Base-by-base conservation (phyloP, 225 moss, liverwort and hornwort genomes). In the Sphagnum contortum region DNA sequence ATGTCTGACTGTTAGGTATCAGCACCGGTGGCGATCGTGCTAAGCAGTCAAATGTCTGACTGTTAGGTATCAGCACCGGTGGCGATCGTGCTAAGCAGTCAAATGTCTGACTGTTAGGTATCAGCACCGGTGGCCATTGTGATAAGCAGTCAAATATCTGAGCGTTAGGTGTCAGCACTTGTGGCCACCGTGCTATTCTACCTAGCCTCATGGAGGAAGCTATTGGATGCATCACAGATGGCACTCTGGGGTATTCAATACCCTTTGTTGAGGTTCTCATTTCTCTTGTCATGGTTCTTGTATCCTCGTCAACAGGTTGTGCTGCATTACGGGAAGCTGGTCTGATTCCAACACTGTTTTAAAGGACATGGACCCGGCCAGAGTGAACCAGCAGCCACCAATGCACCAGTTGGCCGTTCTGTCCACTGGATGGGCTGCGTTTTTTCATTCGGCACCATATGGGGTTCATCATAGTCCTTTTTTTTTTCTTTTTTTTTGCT, bases 21-120 rank as follows among this genome's bases (percentile, higher is more conserved):
- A n/a, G n/a, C n/a, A n/a, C n/a, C n/a, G n/a, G n/a, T n/a, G n/a
- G n/a, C n/a, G n/a, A n/a, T n/a, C n/a, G n/a, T n/a, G n/a, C n/a
- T n/a, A n/a, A n/a, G n/a, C n/a, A n/a, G n/a, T n/a, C n/a, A n/a
- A n/a, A n/a, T n/a, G n/a, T n/a, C n/a, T n/a, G n/a, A n/a, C n/a
- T n/a, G n/a, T n/a, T n/a, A 63, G 96, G 92, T 48, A 92, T 98
- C n/a, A 98, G 92, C 74, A 93, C 93, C n/a, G 92, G 96, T 82
- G 29, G 29, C 29, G 0, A 29, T 29, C 29, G 29, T 29, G 29
- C 29, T 46, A 29, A 29, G 29, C 29, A 29, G 29, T 29, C 29
- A 29, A 29, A 29, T 29, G 29, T 29, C 29, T 29, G 29, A 29
- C 74, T 98, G 44, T 92, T 68, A 63, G 96, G 92, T 48, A 92